Evolutionary conservation across 2,329 filamentous ascomycete genomes (phyloP), one percentile per base, ranked within the genome.

Genomic region (Monosporascus cannonballus): DNA sequence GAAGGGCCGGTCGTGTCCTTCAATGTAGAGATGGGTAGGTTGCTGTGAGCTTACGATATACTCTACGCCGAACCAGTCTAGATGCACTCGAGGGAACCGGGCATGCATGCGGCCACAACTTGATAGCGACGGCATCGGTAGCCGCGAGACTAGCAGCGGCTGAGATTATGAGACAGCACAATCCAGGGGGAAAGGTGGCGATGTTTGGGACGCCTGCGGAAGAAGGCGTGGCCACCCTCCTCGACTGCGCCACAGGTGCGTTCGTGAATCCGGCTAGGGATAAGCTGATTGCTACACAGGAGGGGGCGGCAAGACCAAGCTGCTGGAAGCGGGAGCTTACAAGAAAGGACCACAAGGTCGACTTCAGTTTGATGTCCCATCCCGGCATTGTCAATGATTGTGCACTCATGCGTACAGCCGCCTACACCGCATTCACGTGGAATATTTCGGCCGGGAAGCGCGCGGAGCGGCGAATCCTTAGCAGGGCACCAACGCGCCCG

Each of bases 401-500:
- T 11, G 75, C 77, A 0, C 67, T 80, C 4, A 75, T 79, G 53
- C 71, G 75, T 2, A 83, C 79, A 1, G 73, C 76, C 3, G 79
- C 79, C 5, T 81, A 76, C 57, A 61, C 67, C 4, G 67, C 70
- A 42, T 72, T 82, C 56, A 72, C 71, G 78, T 77, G 0, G 75
- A 76, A 17, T 84, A 80, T 56, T 72, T 73, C 1, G 82, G 81
- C 1, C 73, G 73, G 49, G 76, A 76, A 51, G 79, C 81, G 0
- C 81, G 84, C 56, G 80, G 80, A 0, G 80, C 76, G 0, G 75
- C 75, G 3, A 75, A 70, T n/a, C 81, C 80, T 0, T 84, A 80
- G 80, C 70, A 79, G 5, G 81, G 81, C 0, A 72, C 79, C 57
- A 84, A 85, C 60, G 81, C 81, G 0, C 72, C 84, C 0, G 81